Base-by-base conservation (phyloP, 192 early-diverging fungal species). In the Phlyctochytrium planicorne region DNA sequence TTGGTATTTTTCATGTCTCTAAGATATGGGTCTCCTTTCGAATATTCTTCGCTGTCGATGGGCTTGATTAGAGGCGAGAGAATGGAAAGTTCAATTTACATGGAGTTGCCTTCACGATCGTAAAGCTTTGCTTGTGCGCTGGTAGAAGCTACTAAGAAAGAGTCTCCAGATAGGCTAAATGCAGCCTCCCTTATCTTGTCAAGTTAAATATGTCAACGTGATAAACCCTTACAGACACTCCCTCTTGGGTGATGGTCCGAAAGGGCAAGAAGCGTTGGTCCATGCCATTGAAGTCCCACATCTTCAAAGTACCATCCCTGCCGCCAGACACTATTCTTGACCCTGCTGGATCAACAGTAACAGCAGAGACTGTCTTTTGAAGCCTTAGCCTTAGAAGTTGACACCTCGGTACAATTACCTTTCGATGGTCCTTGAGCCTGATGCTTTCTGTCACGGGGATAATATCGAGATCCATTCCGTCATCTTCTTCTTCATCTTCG, bases 271-370 rank as follows among this genome's bases (percentile, higher is more conserved):
- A 86, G 1, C 77, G 70, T 2, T 84, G 76, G 71, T 93, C 87
- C 94, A 95, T 97, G 12, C 87, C 88, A 33, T 88, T 80, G 80
- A 98, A 98, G 75, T 95, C 93, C 95, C 95, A 98, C 35, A 98
- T 76, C 53, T 90, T 91, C 34, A 96, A 67, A 52, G 83, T 83
- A 36, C 91, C 88, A 63, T 94, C 93, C 60, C 91, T 89, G 20
- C 90, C 82, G 63, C 93, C 95, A 4, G 90, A 88, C 23, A 89
- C 81, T 0, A 97, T 74, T 14, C 88, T 69, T n/a, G 87, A 77
- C 4, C 94, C 94, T 0, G 92, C 74, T 27, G 93, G 87, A 65
- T 98, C 93, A 57, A 96, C 78, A 1, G 91, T 79, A 33, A 98
- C 77, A 1, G 92, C 85, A 0, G 92, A 91, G 23, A 93, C 86